phyloP scores from a whole-genome alignment of 2,329 filamentous ascomycete genomes.

The Zopfia rhizophila region DNA sequence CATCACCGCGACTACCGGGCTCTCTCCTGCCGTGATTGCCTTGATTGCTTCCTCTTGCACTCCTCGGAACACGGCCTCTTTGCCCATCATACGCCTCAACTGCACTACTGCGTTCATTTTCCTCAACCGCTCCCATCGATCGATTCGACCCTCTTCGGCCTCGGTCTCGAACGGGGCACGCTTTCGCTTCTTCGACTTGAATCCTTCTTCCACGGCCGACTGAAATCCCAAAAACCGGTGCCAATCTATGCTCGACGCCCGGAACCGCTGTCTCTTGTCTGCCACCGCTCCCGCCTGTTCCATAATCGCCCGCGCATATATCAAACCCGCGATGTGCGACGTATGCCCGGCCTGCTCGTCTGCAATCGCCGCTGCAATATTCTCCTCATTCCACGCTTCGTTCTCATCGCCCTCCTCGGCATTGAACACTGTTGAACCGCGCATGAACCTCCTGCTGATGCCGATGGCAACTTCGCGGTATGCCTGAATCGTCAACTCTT shows the following conservation, averaged over 20 bases:
- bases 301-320: slow-evolving; percentile 25
- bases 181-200: slow-evolving; percentile 14
- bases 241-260: slow-evolving; percentile 26
- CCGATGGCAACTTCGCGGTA: slow-evolving; percentile 29
- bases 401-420: slow-evolving; percentile 26
- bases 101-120: slow-evolving; percentile 19
- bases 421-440: slow-evolving; percentile 18
- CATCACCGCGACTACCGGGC: slow-evolving; percentile 32
- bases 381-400: slow-evolving; percentile 17
- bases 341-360: slow-evolving; percentile 24
- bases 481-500: slow-evolving; percentile 18
- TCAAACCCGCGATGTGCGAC: slow-evolving; percentile 17
- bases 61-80: slow-evolving; percentile 24
- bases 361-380: slow-evolving; percentile 7
- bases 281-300: slow-evolving; percentile 19
- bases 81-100: slow-evolving; percentile 22
- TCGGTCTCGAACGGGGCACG: slow-evolving; percentile 16
- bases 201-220: slow-evolving; percentile 4
- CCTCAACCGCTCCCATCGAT: slow-evolving; percentile 8
- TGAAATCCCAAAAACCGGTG: slow-evolving; percentile 28
- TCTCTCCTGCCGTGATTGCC: slow-evolving; percentile 28
- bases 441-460: slow-evolving; percentile 29
- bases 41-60: slow-evolving; percentile 30
- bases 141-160: slow-evolving; percentile 14
- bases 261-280: slow-evolving; percentile 21